These are phyloP conservation scores for Pseudozyma pruni DNA, from an alignment of 1,284 basidiomycete genomes.

Conservation along the genomic window DNA sequence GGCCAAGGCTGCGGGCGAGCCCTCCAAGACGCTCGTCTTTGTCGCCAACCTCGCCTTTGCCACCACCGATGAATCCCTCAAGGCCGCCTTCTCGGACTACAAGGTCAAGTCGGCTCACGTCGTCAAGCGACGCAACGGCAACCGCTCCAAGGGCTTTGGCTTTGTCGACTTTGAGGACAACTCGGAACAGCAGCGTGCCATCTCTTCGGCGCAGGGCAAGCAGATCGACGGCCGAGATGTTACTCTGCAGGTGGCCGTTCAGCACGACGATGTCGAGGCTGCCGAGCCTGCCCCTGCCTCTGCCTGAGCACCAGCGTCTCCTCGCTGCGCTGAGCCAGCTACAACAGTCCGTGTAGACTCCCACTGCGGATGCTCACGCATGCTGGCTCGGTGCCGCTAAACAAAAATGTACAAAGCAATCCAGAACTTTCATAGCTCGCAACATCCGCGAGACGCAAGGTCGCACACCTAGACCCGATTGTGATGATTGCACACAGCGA, in stretches of 20 bases:
- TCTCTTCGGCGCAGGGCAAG: constrained; percentile 49
- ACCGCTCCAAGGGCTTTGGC: constrained; percentile 60
- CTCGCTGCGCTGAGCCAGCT: neutral
- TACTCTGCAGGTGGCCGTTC: constrained; percentile 52
- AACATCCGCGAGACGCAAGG: too few species aligned
- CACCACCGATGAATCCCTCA: constrained; percentile 58
- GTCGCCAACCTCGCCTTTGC: constrained; percentile 62
- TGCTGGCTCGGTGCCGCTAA: constrained; percentile 2
- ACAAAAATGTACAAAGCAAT: neutral
- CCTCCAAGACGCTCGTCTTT: constrained; percentile 62
- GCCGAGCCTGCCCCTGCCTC: constrained; percentile 12
- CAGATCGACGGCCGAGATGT: constrained; percentile 54
- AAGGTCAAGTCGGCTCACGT: constrained; percentile 58
- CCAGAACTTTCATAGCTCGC: too few species aligned
- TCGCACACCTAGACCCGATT: too few species aligned
- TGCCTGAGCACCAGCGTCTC: neutral
- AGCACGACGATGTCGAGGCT: constrained; percentile 21
- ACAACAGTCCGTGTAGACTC: constrained; percentile 4
- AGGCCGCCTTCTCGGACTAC: constrained; percentile 52
- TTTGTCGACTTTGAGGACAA: constrained; percentile 58
- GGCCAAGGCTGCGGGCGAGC: constrained; percentile 53
- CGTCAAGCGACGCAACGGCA: constrained; percentile 51
- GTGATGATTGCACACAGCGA: too few species aligned
- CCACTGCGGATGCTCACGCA: neutral
- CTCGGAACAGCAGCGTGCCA: constrained; percentile 57